A percentile compares a stretch with the other conserved stretches of the same genome.
phyloP scores from a whole-genome alignment of 1,284 basidiomycete genomes.

The Veloboletus limbatus region DNA sequence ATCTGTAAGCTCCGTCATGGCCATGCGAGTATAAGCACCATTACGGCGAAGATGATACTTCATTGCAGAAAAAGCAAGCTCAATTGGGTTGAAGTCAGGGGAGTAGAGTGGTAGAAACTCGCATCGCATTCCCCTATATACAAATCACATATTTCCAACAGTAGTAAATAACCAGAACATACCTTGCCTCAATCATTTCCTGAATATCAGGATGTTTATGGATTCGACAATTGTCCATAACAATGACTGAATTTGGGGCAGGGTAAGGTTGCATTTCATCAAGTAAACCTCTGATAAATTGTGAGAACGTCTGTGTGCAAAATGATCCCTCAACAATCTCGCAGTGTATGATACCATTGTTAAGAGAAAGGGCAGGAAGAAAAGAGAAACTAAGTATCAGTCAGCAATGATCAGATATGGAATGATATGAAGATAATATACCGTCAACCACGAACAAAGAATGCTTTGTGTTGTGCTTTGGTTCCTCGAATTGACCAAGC shows the following conservation, averaged over 20 bases:
- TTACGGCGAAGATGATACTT: not conserved
- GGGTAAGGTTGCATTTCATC: conserved; percentile 30
- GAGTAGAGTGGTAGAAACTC: not conserved
- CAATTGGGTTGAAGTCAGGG: not conserved
- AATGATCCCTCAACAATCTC: conserved; percentile 27
- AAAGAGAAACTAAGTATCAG: conserved; percentile 14
- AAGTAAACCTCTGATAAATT: conserved; percentile 32
- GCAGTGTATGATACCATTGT: conserved; percentile 29
- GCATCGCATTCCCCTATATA: not conserved
- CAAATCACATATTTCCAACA: too few relatives aligned
- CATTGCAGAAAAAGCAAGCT: not conserved
- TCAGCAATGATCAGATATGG: not conserved
- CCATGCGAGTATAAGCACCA: not conserved
- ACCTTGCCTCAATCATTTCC: not conserved
- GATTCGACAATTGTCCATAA: conserved; percentile 16
- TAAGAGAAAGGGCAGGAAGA: conserved; percentile 22
- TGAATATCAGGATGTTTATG: conserved; percentile 8
- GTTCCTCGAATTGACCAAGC: conserved; percentile 25
- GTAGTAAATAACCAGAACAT: too few relatives aligned
- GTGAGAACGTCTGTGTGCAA: not conserved
- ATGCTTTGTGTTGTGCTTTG: conserved; percentile 14
- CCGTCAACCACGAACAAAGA: conserved; percentile 24
- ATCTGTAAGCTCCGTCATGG: not conserved
- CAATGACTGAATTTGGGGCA: conserved; percentile 3
- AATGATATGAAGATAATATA: conserved; percentile 12